Evolutionary conservation across 176 grass and related monocot species (phyloP), one percentile per base, ranked within the genome.

Genomic region (Saccharum spontaneum): DNA sequence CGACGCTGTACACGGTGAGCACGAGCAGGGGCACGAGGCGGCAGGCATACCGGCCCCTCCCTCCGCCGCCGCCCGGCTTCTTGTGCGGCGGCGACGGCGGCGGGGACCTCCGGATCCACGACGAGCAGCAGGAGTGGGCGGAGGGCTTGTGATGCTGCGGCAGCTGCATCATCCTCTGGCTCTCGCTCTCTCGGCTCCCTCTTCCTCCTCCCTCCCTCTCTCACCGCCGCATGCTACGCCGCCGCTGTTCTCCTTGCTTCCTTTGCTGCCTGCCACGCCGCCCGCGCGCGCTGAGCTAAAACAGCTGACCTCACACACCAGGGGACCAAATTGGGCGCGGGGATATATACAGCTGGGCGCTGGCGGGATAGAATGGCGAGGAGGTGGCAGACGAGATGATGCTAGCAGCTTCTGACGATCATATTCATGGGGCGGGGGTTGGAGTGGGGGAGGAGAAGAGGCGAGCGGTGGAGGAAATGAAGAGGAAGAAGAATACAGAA

Each of bases 1-100:
- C 38, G 73, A 85, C 84, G 75, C 86, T 79, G 85, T 94, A 94
- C 18, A 94, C 34, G 50, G 93, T 89, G 74, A 92, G 88, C 24
- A 95, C 78, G 12, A 95, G 83, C 76, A 95, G 74, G 76, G 85
- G 87, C 57, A 95, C 88, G 64, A 90, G 55, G 45, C 80, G 88
- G 78, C 89, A 87, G 4, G 50, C 89, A 16, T 91, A 91, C 43
- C 89, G 50, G 64, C 76, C 2, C 76, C 69, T 80, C 52, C 85
- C 44, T 3, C 44, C 80, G 3, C 69, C 84, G 67, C 83, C 66
- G 12, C 68, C 69, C 0, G 49, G n/a, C 80, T 87, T 90, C 85
- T 80, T 84, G 41, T 87, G 89, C 81, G 85, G 89, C 85, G 89
- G 89, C 62, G 84, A 87, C 50, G 76, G 81, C 81, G 85, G 89